Evolutionary conservation across 805 yeast species (phyloP), one percentile per base, ranked within the genome.

Genomic region (Myxozyma geophila): DNA sequence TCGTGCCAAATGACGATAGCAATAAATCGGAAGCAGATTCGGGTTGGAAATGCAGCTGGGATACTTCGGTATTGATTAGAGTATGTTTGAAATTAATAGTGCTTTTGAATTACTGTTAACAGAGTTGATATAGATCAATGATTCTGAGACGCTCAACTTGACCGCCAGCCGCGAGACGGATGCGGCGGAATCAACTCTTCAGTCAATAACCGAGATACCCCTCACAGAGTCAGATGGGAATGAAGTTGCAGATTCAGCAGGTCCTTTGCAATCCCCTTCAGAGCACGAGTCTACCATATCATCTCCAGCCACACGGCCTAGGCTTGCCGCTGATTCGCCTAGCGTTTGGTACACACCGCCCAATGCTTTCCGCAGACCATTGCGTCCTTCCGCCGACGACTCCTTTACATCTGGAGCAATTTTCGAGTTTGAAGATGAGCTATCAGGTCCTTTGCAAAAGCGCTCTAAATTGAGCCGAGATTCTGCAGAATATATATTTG

Each of bases 371-470:
- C 64, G 69, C 1, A 62, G 69, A 9, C 67, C 65, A 9, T 44
- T 58, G 28, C 47, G 41, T 9, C 64, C 64, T 12, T 59, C 69
- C 3, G 28, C 58, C 12, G 69, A 64, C 43, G 69, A 66, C 37
- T 55, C 65, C 19, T 59, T 66, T 40, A 55, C 68, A 8, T 59
- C 68, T n/a, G 69, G 68, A 21, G 62, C 63, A 13, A 59, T 66
- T 35, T 48, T 64, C 17, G 69, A 66, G 19, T 44, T 59, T 33
- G 69, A 66, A 19, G 64, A 63, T 13, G 60, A 54, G 13, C 54
- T 66, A n/a, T 49, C 67, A n/a, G 69, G 69, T 7, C 69, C 69
- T 19, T 33, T 66, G n/a, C 53, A 53, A 37, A 66, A 66, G 59
- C 51, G 64, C n/a, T 49, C 64, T 7, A 50, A 49, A n/a, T 37